These are phyloP conservation scores for Penicillium sp. DNA, from an alignment of 2,329 filamentous ascomycete species.

Conservation along the genomic window DNA sequence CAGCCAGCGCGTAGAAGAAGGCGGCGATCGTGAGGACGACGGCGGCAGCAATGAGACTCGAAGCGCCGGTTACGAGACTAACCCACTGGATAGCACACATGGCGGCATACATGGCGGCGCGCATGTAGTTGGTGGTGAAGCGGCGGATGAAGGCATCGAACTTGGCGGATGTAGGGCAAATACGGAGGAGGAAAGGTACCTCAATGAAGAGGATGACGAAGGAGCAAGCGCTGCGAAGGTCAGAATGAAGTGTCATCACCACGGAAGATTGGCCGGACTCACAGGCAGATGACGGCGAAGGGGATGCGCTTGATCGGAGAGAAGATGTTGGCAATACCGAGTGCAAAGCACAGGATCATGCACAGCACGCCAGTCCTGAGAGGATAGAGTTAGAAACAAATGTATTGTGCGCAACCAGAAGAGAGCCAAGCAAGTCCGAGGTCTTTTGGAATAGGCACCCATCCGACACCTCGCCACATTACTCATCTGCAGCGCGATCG, in stretches of 20 bases:
- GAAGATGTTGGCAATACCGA: slow-evolving; percentile 70
- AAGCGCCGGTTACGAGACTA: slow-evolving; percentile 65
- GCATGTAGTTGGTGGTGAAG: slow-evolving; percentile 96
- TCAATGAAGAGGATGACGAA: slow-evolving; percentile 83
- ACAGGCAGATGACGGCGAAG: slow-evolving; percentile 62
- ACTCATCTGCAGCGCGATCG: slow-evolving; percentile 1
- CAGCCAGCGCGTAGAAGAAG: slow-evolving; percentile 68
- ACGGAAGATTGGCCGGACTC: slow-evolving; percentile 33
- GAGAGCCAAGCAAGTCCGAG: not conserved
- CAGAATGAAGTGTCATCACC: slow-evolving; percentile 35
- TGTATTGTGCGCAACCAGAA: not conserved
- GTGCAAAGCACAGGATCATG: slow-evolving; percentile 66
- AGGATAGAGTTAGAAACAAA: slow-evolving; percentile 17
- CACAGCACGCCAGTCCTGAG: slow-evolving; percentile 56
- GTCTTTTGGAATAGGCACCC: not conserved
- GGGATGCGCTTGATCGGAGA: slow-evolving; percentile 59
- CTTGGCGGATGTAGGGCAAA: slow-evolving; percentile 88
- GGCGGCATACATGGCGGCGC: slow-evolving; percentile 78
- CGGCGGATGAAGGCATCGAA: slow-evolving; percentile 90
- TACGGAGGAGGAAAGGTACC: slow-evolving; percentile 90
- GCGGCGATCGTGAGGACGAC: slow-evolving; percentile 77
- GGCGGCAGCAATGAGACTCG: slow-evolving; percentile 82
- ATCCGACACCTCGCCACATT: not conserved
- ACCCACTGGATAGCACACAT: slow-evolving; percentile 87
- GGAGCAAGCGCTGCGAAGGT: slow-evolving; percentile 63